Conservation (phyloP, 306 rosid genomes). For the Argentina anserina region DNA sequence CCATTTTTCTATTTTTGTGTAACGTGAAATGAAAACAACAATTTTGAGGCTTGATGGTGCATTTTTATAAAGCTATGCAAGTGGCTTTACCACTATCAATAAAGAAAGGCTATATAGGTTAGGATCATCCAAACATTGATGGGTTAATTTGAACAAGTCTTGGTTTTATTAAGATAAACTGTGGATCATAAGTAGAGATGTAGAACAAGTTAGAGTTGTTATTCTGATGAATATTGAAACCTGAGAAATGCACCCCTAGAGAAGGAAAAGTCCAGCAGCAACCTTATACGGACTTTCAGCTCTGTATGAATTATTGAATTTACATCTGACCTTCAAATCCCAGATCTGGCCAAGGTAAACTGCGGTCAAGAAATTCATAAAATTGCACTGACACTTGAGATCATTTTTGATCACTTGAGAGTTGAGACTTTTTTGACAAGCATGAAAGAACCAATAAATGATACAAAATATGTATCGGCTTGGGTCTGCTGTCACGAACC, state of each 20-base stretch:
- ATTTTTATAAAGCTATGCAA: background rate
- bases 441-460: constrained; percentile 8
- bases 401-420: background rate
- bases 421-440: background rate
- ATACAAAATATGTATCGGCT: background rate
- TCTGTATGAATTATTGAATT: background rate
- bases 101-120: background rate
- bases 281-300: background rate
- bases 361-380: background rate
- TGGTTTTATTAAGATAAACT: background rate
- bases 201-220: background rate
- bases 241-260: background rate
- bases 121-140: background rate
- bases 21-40: background rate
- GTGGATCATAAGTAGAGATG: background rate
- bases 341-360: background rate
- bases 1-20: background rate
- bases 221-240: background rate
- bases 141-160: background rate
- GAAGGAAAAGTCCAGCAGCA: background rate
- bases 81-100: background rate
- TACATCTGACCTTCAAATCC: background rate
- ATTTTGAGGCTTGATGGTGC: background rate
- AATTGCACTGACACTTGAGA: background rate
- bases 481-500: background rate